Evolutionary conservation across 345 rosid species (phyloP), one percentile per base, ranked within the genome.

Genomic region (Ceriops tagal): DNA sequence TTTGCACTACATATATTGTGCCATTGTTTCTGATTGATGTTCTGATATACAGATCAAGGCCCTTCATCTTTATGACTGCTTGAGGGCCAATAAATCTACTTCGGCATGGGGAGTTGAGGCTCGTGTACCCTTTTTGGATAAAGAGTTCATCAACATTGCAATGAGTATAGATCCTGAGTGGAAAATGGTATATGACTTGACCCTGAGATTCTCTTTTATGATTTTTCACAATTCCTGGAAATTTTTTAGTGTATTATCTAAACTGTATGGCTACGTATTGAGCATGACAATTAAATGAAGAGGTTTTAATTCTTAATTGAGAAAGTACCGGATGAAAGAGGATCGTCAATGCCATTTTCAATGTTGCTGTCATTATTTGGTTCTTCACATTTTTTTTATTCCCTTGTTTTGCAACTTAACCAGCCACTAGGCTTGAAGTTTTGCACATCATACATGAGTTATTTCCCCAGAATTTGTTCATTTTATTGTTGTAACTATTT

Each of bases 101-200:
- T 88, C 93, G 39, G 93, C 96, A 61, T 90, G 96, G 96, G 96
- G 96, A 71, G 79, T 90, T 75, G 93, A 90, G 83, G 96, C 93
- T 78, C 93, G 96, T 76, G 93, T 90, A 39, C 96, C 96, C 76
- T 90, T 90, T 77, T 75, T 90, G 31, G 93, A 90, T 76, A 88
- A 86, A 81, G 93, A 83, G 57, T 90, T 90, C 67, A 77, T 90
- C 67, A 57, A 80, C 57, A 58, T 78, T 37, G 89, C 96, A 5
- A 90, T 90, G 96, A 85, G 85, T 80, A 83, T 88, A 24, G 89
- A 90, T 75, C 96, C 96, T 18, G 90, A 90, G 61, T 90, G 88
- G 93, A 90, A 90, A 74, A 86, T 90, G 96, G 96, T 90, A 83
- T 13, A 68, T 51, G 32, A 49, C 24, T 49, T 72, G 21, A 60